Evolutionary conservation across 2,329 filamentous ascomycete genomes (phyloP).

Genomic region (Ceratocystis destructans): DNA sequence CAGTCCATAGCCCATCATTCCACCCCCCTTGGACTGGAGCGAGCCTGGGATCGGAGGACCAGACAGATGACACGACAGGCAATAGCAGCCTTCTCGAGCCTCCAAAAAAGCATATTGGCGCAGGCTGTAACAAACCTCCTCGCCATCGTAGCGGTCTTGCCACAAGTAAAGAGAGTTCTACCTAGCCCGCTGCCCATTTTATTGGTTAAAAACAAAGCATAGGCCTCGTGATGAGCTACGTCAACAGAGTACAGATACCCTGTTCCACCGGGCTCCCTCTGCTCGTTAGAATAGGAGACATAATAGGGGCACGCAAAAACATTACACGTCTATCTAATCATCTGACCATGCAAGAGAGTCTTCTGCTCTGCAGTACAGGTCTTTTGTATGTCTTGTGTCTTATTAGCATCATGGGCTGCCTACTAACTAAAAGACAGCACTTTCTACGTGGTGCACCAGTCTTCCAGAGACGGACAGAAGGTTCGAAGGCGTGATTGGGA

Average conservation of each 20-base stretch:
- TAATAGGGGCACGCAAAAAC: neutral
- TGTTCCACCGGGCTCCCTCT: neutral
- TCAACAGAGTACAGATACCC: neutral
- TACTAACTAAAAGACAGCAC: neutral
- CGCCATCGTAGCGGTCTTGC: neutral
- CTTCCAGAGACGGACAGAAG: neutral
- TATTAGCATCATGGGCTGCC: neutral
- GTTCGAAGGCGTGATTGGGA: neutral
- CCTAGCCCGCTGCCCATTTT: neutral
- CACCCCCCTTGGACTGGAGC: neutral
- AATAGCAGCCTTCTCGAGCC: neutral
- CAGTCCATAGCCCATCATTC: slow-evolving; percentile 2
- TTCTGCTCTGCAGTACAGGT: neutral
- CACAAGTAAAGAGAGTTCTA: neutral
- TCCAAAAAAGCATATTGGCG: neutral
- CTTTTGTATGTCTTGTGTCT: neutral
- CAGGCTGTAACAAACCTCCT: neutral
- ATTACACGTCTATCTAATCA: neutral
- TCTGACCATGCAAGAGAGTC: neutral
- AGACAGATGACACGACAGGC: neutral
- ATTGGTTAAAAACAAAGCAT: neutral
- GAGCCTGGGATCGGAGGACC: neutral
- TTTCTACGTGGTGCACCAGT: neutral
- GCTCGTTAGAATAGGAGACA: neutral
- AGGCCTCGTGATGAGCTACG: neutral